These are phyloP conservation scores for Phaffia rhodozyma DNA, from an alignment of 1,284 basidiomycete genomes.

Conservation along the genomic window DNA sequence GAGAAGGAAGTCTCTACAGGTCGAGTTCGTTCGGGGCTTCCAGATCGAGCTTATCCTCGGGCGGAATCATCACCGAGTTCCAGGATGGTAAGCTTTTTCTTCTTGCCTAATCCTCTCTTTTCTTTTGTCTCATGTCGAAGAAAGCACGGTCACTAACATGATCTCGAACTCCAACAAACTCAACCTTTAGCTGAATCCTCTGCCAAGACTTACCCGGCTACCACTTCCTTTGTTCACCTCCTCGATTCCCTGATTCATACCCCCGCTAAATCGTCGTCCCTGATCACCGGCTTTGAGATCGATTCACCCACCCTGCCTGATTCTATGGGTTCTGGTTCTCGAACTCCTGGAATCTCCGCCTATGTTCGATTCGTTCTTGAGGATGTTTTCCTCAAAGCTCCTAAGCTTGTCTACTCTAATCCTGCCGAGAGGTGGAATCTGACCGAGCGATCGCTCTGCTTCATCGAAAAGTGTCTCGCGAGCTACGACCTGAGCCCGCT, in stretches of 20 bases:
- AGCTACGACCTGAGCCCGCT: conserved; percentile 59
- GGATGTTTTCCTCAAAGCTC: conserved; percentile 55
- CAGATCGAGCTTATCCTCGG: neutral
- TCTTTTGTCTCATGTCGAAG: too few species aligned
- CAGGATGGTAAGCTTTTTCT: conserved; percentile 6
- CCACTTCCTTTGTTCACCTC: conserved; percentile 70
- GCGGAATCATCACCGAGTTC: conserved; percentile 17
- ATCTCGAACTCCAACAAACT: neutral
- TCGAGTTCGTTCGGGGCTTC: neutral
- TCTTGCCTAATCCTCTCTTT: too few species aligned
- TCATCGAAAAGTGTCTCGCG: conserved; percentile 69
- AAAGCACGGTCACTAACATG: too few species aligned
- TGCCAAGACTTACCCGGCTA: conserved; percentile 67
- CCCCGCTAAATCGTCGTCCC: conserved; percentile 49
- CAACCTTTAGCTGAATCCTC: conserved; percentile 43
- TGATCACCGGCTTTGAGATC: conserved; percentile 45
- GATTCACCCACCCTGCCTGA: conserved; percentile 64
- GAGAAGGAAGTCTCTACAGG: conserved; percentile 14
- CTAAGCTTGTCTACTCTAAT: conserved; percentile 54
- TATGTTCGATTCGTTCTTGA: conserved; percentile 80
- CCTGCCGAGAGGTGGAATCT: conserved; percentile 75
- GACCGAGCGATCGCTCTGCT: conserved; percentile 70
- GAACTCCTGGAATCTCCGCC: conserved; percentile 58
- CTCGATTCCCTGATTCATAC: conserved; percentile 56
- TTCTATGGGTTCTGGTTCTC: conserved; percentile 57